phyloP scores from a whole-genome alignment of 2,329 filamentous ascomycete genomes.

The Pseudocercospora musae region DNA sequence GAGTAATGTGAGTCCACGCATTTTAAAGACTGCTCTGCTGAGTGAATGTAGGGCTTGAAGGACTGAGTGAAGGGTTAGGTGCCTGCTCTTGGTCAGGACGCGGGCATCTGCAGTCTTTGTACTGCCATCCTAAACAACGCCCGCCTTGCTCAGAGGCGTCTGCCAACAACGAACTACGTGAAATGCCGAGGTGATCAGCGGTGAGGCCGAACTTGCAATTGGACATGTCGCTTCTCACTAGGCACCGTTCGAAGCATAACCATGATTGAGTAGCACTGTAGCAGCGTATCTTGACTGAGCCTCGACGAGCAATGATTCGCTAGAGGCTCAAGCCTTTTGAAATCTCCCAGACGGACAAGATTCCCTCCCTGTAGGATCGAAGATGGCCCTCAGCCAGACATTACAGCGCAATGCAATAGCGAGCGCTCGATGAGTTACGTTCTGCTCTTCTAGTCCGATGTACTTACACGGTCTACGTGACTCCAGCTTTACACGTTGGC shows the following conservation, averaged over 20 bases:
- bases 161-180: neutral
- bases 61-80: neutral
- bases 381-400: no score
- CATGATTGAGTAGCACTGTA: no score
- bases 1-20: conserved; percentile 18
- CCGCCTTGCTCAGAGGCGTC: conserved; percentile 1
- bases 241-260: neutral
- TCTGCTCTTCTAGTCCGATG: neutral
- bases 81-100: neutral
- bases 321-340: neutral
- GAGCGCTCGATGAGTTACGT: neutral
- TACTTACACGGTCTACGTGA: no score
- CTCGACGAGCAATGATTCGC: neutral
- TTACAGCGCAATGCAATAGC: neutral
- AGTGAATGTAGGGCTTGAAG: neutral
- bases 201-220: neutral
- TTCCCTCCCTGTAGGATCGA: no score
- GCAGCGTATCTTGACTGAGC: no score
- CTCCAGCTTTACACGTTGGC: no score
- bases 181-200: conserved; percentile 16
- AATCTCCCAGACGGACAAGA: no score
- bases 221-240: neutral
- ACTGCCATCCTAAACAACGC: neutral
- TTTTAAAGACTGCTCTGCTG: conserved; percentile 1
- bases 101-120: neutral